Conservation (phyloP, 192 early-diverging fungal species). For the Obelidium mucronatum region DNA sequence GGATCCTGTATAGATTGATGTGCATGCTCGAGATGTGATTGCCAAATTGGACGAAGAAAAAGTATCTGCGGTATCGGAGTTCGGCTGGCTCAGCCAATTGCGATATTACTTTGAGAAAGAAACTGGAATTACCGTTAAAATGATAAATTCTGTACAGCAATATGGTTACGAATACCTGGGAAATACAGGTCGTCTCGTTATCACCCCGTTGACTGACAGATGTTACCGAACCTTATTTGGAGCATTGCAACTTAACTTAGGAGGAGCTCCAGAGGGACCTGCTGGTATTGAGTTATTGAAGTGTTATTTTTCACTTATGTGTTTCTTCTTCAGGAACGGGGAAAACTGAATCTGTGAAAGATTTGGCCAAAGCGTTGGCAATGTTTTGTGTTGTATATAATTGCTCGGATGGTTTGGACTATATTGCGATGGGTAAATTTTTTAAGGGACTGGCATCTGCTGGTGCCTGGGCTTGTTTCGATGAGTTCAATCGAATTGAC, state of each 20-base stretch:
- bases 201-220: conserved; percentile 66
- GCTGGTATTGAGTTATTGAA: conserved; percentile 15
- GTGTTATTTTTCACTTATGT: not conserved
- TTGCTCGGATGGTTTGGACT: conserved; percentile 70
- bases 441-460: conserved; percentile 69
- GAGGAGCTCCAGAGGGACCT: conserved; percentile 70
- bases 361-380: conserved; percentile 69
- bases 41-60: conserved; percentile 54
- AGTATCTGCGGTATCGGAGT: conserved; percentile 52
- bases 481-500: conserved; percentile 71
- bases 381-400: conserved; percentile 75
- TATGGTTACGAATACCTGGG: conserved; percentile 72
- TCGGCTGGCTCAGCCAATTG: conserved; percentile 64
- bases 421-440: conserved; percentile 73
- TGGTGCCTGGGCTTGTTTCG: conserved; percentile 71
- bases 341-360: conserved; percentile 68
- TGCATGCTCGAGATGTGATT: conserved; percentile 67
- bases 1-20: conserved; percentile 56
- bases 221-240: conserved; percentile 69
- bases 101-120: conserved; percentile 69
- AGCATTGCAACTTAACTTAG: conserved; percentile 65
- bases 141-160: conserved; percentile 71
- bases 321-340: conserved; percentile 53
- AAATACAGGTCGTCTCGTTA: conserved; percentile 64
- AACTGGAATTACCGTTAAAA: conserved; percentile 61